Evolutionary conservation across 148 eudicot genomes (phyloP).

Genomic region (Fallopia convolvulus): DNA sequence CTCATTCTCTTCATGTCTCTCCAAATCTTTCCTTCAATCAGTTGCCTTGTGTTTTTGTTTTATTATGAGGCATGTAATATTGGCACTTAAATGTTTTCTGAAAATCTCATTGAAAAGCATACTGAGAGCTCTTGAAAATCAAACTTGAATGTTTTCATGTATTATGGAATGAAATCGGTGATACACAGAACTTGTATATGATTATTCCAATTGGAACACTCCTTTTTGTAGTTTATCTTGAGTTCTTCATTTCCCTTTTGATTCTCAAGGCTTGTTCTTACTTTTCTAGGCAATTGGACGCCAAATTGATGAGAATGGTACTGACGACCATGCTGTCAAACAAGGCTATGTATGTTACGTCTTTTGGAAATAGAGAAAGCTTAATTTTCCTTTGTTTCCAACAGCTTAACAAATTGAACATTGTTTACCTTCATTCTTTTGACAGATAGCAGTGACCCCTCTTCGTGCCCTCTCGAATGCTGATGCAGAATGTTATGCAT

Average conservation of each 20-base stretch:
- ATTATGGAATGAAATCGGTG: background rate
- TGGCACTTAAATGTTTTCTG: background rate
- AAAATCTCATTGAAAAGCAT: background rate
- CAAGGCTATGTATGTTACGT: conserved; percentile 8
- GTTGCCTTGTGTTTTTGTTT: background rate
- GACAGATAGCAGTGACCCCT: conserved; percentile 13
- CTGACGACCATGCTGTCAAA: conserved; percentile 9
- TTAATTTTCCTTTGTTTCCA: background rate
- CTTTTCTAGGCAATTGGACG: conserved; percentile 3
- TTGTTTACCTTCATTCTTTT: background rate
- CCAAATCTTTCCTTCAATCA: background rate
- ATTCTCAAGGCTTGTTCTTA: background rate
- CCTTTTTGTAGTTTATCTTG: background rate
- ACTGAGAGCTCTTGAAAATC: background rate
- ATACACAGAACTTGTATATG: background rate
- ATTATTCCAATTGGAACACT: background rate
- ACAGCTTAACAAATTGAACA: background rate
- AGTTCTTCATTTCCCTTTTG: background rate
- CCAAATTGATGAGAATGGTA: background rate
- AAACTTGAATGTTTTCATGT: background rate
- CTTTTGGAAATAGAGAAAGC: background rate
- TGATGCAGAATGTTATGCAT: conserved; percentile 1
- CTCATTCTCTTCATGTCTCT: background rate
- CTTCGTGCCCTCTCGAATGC: conserved; percentile 13
- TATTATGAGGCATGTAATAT: background rate